Evolutionary conservation across 148 eudicot species (phyloP), one percentile per base, ranked within the genome.

Genomic region (Vaccinium darrowii): DNA sequence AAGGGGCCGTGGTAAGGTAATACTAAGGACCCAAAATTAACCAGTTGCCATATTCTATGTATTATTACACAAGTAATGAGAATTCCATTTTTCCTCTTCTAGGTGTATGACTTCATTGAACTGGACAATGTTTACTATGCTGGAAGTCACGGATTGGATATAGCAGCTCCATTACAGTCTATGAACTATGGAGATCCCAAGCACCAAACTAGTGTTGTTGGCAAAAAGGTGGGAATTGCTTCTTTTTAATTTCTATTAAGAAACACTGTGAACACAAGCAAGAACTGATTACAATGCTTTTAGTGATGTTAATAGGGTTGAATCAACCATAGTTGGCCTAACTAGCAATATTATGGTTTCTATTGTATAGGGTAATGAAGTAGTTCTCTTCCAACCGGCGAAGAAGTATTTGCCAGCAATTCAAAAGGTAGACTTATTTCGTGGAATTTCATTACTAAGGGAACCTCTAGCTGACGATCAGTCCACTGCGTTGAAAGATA

Each of bases 121-220:
- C 65, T 92, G 50, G 90, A 91, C 69, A 84, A 90, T 84, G 85
- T 92, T 50, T 92, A 87, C 82, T 92, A 92, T 82, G 94, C 94
- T 79, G 94, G 94, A 67, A 92, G 94, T 83, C 94, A 92, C 39
- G 94, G 94, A 69, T 88, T 92, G 91, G 94, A 92, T 78, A 92
- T 92, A 76, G 89, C 89, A 89, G 94, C 92, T 58, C 93, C 94
- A 13, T 58, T 86, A 62, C 89, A 88, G 87, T 87, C 87, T 81
- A 54, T 76, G 47, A 72, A 71, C 79, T 67, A 73, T 25, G 87
- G 73, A 81, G 89, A 91, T 71, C 62, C 86, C 67, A 88, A 88
- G 54, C 81, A 85, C 81, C 88, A 88, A 43, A 84, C 90, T 12
- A 83, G 60, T 84, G 80, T 86, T 15, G 50, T 84, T 53, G 91